Evolutionary conservation across 345 rosid species (phyloP).

Genomic region (Schrenkiella parvula): DNA sequence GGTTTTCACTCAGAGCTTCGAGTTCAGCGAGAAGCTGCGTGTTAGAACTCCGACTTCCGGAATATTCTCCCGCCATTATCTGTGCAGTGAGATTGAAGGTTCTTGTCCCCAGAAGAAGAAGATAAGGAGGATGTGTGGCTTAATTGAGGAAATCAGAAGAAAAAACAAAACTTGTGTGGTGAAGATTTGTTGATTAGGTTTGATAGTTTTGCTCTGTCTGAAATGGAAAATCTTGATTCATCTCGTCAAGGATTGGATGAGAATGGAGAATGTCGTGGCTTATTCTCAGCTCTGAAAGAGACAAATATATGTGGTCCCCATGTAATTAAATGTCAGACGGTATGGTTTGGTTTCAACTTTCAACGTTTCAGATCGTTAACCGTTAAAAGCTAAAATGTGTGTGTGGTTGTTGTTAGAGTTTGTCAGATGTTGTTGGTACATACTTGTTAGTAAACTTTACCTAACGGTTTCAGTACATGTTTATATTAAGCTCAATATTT

Average conservation of each 20-base stretch:
- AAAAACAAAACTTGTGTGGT: too few relatives aligned
- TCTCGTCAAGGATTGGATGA: constrained; percentile 19
- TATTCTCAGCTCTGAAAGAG: constrained; percentile 4
- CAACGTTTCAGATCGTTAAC: not conserved
- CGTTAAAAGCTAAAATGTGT: not conserved
- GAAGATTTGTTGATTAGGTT: too few relatives aligned
- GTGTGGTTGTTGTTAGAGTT: not conserved
- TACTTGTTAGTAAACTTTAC: too few relatives aligned
- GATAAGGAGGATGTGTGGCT: constrained; percentile 16
- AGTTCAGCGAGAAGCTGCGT: constrained; percentile 80
- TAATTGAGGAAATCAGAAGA: constrained; percentile 13
- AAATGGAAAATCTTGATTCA: not conserved
- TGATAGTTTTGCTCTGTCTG: too few relatives aligned
- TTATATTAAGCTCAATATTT: too few relatives aligned
- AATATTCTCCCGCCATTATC: constrained; percentile 49
- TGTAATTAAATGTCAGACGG: constrained; percentile 5
- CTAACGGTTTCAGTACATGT: too few relatives aligned
- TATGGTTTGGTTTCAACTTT: not conserved
- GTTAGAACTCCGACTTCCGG: constrained; percentile 57
- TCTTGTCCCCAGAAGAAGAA: not conserved
- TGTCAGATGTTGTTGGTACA: not conserved
- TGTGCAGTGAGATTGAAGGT: too few relatives aligned
- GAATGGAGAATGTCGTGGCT: constrained; percentile 31
- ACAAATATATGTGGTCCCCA: constrained; percentile 26
- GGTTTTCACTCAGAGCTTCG: constrained; percentile 70